Conservation (phyloP, 73 alveolate genomes). For the Tetrahymena elliotti region DNA sequence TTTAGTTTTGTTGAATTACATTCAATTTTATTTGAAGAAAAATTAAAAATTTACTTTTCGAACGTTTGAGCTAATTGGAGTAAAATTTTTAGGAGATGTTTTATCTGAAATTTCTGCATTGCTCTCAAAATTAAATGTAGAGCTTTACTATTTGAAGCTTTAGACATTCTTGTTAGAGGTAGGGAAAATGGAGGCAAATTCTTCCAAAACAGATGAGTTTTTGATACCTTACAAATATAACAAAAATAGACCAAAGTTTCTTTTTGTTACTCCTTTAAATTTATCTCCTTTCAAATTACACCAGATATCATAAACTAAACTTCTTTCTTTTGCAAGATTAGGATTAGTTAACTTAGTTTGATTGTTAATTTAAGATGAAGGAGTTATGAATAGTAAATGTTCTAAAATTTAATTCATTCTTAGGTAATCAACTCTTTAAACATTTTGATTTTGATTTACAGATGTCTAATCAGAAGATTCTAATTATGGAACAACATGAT, state of each 20-base stretch:
- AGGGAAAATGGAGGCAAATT: background rate
- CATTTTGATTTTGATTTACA: background rate
- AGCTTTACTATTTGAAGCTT: background rate
- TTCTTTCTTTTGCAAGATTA: background rate
- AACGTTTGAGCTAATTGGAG: background rate
- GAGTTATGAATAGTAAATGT: background rate
- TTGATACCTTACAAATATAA: background rate
- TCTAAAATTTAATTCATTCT: background rate
- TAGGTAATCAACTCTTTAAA: background rate
- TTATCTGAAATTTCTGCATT: background rate
- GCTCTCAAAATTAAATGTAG: background rate
- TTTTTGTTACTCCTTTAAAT: background rate
- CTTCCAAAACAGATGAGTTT: background rate
- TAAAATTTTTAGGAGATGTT: background rate
- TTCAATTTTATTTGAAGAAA: too few species aligned
- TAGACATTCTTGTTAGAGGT: background rate
- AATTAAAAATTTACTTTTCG: background rate
- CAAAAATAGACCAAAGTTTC: background rate
- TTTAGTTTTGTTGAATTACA: too few species aligned
- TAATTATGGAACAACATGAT: background rate
- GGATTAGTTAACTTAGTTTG: background rate
- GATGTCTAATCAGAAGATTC: background rate
- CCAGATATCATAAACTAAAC: background rate
- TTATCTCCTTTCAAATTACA: background rate
- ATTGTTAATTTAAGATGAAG: background rate